phyloP scores from a whole-genome alignment of 2,329 filamentous ascomycete species.

The Endothia cerciana region DNA sequence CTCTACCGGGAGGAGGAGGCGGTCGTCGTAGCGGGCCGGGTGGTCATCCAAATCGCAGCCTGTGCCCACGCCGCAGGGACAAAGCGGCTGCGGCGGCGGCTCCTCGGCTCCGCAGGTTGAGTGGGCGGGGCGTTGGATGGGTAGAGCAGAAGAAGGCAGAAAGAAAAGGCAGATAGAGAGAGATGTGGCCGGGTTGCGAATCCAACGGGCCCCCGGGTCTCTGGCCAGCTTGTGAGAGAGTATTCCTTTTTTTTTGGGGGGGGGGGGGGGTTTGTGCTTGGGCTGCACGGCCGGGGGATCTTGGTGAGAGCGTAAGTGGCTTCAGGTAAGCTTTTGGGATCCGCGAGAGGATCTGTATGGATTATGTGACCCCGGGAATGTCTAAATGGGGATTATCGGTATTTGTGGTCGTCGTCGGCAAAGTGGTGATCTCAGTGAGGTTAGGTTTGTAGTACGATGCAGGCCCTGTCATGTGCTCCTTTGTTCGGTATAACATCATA shows the following conservation, averaged over 20 bases:
- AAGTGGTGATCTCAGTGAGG: not conserved
- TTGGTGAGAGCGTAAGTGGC: constrained; percentile 7
- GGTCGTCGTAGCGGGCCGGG: constrained; percentile 4
- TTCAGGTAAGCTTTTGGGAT: constrained; percentile 3
- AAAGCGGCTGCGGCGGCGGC: not conserved
- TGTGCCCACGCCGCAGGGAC: not conserved
- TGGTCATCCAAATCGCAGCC: constrained; percentile 1
- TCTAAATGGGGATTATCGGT: constrained; percentile 10
- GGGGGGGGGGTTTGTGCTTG: too few species aligned
- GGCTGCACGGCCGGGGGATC: too few species aligned
- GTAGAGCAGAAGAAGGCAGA: not conserved
- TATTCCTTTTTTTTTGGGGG: constrained; percentile 7
- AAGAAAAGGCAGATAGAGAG: not conserved
- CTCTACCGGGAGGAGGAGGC: not conserved
- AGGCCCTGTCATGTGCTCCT: not conserved
- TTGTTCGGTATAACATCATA: not conserved
- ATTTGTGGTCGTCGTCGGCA: not conserved
- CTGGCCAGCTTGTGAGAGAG: constrained; percentile 17
- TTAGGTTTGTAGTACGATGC: too few species aligned
- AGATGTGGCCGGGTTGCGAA: constrained; percentile 8
- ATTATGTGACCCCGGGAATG: not conserved
- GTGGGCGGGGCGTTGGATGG: not conserved
- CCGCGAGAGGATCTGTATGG: not conserved
- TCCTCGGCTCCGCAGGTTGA: not conserved
- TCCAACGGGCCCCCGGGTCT: constrained; percentile 14